Evolutionary conservation across 768 basidiomycete species (phyloP).

Genomic region (Hysterangium stoloniferum): DNA sequence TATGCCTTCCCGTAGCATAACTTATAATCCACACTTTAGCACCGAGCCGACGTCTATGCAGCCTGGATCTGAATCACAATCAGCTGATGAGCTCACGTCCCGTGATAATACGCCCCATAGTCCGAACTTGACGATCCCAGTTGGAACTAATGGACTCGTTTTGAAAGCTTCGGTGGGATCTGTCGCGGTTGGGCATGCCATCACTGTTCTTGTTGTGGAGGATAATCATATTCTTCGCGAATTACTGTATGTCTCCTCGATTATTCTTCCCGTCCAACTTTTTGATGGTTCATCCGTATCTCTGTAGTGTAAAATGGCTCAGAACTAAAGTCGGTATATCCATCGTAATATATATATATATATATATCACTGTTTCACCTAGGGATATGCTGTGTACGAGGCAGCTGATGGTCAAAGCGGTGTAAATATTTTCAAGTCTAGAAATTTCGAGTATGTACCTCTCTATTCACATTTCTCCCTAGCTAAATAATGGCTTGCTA

Average conservation of each 20-base stretch:
- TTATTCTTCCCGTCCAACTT: neutral
- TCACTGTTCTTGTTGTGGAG: constrained; percentile 78
- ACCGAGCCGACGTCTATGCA: neutral
- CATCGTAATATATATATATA: neutral
- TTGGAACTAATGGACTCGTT: constrained; percentile 58
- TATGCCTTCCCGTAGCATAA: constrained; percentile 40
- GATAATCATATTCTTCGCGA: constrained; percentile 83
- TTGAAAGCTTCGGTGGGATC: constrained; percentile 59
- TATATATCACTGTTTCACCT: neutral
- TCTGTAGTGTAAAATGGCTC: constrained; percentile 56
- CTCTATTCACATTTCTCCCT: neutral
- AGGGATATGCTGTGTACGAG: constrained; percentile 70
- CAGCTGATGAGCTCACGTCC: neutral
- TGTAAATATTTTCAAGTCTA: constrained; percentile 62
- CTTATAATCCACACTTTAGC: constrained; percentile 21
- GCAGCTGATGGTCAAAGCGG: constrained; percentile 83
- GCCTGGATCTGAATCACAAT: neutral
- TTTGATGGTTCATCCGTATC: neutral
- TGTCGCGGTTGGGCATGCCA: constrained; percentile 32
- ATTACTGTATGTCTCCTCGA: constrained; percentile 51
- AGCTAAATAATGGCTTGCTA: constrained; percentile 13
- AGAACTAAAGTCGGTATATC: constrained; percentile 37
- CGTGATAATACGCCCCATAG: neutral
- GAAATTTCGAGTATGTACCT: constrained; percentile 75
- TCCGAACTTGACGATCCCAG: constrained; percentile 34